Conservation (phyloP, 176 grass and related monocot genomes). For the Dendrocalamus sinicus region DNA sequence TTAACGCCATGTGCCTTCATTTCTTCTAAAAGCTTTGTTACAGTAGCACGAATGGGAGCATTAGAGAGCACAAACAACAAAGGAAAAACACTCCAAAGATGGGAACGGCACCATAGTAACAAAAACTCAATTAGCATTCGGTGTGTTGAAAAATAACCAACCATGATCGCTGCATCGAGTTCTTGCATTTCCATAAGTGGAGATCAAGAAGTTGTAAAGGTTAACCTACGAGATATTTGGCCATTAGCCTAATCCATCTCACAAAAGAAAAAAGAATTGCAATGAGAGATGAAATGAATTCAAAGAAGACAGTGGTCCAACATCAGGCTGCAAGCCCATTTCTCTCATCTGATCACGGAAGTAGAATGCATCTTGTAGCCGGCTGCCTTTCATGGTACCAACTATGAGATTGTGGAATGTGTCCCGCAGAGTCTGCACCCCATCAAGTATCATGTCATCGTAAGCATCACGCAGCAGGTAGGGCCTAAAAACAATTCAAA, state of each 20-base stretch:
- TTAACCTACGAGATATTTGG: slow-evolving; percentile 79
- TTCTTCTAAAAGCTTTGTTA: slow-evolving; percentile 92
- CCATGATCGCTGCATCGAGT: slow-evolving; percentile 85
- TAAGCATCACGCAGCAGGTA: slow-evolving; percentile 91
- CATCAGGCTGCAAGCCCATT: slow-evolving; percentile 91
- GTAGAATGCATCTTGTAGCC: slow-evolving; percentile 91
- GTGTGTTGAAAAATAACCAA: slow-evolving; percentile 41
- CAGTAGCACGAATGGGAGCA: slow-evolving; percentile 35
- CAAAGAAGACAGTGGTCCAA: slow-evolving; percentile 44
- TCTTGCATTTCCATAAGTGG: slow-evolving; percentile 87
- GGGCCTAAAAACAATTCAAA: slow-evolving; percentile 45
- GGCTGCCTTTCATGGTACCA: slow-evolving; percentile 93
- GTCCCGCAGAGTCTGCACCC: slow-evolving; percentile 82
- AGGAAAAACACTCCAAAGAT: background rate
- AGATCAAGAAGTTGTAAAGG: slow-evolving; percentile 98
- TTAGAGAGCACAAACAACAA: slow-evolving; percentile 8
- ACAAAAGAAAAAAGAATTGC: slow-evolving; percentile 7
- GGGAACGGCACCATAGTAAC: background rate
- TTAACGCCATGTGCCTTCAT: slow-evolving; percentile 90
- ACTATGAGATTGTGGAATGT: slow-evolving; percentile 90
- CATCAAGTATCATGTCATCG: slow-evolving; percentile 95
- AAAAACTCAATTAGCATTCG: slow-evolving; percentile 5
- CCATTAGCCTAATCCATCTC: slow-evolving; percentile 32
- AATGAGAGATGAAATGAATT: slow-evolving; percentile 27
- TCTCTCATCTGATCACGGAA: slow-evolving; percentile 96